A percentile compares a stretch with the other conserved stretches of the same genome.
Evolutionary conservation across 2,329 filamentous ascomycete genomes (phyloP).

Genomic region (Massarina eburnea): DNA sequence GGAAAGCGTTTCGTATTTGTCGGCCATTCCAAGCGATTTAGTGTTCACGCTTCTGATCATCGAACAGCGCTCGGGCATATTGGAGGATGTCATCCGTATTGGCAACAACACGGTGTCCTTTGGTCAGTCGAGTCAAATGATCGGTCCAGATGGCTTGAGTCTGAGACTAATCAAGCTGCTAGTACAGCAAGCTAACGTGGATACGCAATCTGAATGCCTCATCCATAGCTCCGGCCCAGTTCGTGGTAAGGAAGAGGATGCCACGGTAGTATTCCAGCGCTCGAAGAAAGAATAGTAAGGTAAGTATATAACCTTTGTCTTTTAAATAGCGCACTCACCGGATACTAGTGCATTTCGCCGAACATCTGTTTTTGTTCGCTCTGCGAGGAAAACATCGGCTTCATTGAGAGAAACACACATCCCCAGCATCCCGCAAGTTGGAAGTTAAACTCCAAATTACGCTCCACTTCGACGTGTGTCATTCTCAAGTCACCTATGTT

Average conservation of each 20-base stretch:
- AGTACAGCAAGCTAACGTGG: constrained; percentile 5
- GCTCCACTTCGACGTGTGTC: constrained; percentile 11
- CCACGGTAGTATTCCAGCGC: constrained; percentile 45
- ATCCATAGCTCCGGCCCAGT: constrained; percentile 41
- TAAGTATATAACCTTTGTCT: no score
- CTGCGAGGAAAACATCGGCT: constrained; percentile 42
- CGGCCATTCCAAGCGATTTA: constrained; percentile 17
- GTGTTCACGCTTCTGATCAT: background rate
- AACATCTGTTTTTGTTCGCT: constrained; percentile 29
- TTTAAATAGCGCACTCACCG: no score
- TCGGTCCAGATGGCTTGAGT: background rate
- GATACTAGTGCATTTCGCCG: constrained; percentile 35
- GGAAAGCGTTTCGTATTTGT: constrained; percentile 23
- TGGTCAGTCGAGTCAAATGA: background rate
- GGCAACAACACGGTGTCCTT: background rate
- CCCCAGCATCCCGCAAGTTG: constrained; percentile 10
- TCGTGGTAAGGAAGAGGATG: constrained; percentile 47
- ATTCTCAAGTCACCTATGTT: constrained; percentile 13
- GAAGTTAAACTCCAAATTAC: constrained; percentile 10
- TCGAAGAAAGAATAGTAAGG: constrained; percentile 29
- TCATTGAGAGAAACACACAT: constrained; percentile 42
- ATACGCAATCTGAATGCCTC: constrained; percentile 24
- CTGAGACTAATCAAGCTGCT: background rate
- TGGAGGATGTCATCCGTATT: background rate
- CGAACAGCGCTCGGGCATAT: background rate